These are phyloP conservation scores for Mycena indigotica DNA, from an alignment of 768 basidiomycete genomes.

Conservation along the genomic window DNA sequence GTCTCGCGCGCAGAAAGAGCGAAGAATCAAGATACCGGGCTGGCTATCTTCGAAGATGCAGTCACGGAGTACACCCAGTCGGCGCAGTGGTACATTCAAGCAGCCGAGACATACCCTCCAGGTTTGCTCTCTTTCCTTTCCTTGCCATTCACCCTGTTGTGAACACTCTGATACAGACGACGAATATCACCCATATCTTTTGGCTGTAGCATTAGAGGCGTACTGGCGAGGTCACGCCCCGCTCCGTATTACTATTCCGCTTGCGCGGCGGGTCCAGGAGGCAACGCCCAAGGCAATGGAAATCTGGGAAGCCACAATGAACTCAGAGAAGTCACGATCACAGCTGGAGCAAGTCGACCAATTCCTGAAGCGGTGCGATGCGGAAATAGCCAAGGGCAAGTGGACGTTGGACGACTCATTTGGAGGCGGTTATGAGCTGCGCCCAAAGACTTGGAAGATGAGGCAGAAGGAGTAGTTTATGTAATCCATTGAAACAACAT, in stretches of 20 bases:
- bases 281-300: background rate
- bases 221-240: slow-evolving; percentile 26
- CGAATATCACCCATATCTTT: slow-evolving; percentile 13
- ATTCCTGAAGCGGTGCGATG: slow-evolving; percentile 9
- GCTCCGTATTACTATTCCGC: slow-evolving; percentile 6
- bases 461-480: background rate
- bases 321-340: background rate
- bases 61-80: slow-evolving; percentile 1
- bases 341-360: too few relatives aligned
- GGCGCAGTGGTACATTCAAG: slow-evolving; percentile 7
- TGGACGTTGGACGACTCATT: background rate
- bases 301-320: slow-evolving; percentile 9
- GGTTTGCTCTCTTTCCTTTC: too few relatives aligned
- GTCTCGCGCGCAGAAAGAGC: background rate
- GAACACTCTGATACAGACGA: slow-evolving; percentile 6
- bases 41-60: background rate
- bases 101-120: slow-evolving; percentile 11
- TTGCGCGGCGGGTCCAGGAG: slow-evolving; percentile 8
- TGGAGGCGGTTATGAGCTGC: background rate
- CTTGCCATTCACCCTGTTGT: background rate
- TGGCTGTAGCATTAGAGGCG: slow-evolving; percentile 37
- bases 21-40: background rate
- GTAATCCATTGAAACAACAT: background rate
- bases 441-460: background rate
- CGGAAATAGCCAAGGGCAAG: slow-evolving; percentile 3